phyloP scores from a whole-genome alignment of 352 stramenopile species.

The Phytopythium sindhum region DNA sequence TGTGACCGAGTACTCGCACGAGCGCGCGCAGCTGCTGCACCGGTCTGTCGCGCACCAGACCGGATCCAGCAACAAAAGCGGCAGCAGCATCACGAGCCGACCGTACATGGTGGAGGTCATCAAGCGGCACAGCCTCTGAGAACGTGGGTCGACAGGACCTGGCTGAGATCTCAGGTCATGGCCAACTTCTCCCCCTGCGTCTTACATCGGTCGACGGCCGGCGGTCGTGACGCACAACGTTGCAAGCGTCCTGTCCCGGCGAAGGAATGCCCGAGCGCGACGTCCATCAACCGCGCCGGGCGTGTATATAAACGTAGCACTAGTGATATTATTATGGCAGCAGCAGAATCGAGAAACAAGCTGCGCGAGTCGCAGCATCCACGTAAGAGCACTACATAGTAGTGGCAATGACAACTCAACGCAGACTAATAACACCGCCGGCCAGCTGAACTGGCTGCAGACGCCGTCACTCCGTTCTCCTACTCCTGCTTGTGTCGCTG shows the following conservation, averaged over 20 bases:
- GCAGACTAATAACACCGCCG: no score
- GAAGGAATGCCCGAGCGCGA: not conserved
- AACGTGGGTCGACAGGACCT: no score
- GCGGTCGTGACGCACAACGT: no score
- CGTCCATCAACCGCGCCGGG: not conserved
- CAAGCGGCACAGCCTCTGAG: constrained; percentile 6
- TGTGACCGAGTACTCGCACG: constrained; percentile 46
- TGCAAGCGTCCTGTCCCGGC: no score
- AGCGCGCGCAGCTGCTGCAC: constrained; percentile 45
- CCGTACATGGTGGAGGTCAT: constrained; percentile 3
- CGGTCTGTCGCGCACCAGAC: not conserved
- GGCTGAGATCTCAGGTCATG: no score
- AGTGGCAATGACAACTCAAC: no score
- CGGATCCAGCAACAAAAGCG: not conserved
- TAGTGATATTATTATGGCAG: not conserved
- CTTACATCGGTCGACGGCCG: no score
- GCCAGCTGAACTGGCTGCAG: no score
- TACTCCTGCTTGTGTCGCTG: no score
- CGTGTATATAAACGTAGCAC: not conserved
- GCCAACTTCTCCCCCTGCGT: no score
- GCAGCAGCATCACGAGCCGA: not conserved
- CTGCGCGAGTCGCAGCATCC: not conserved
- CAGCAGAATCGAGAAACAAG: no score
- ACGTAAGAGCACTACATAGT: not conserved
- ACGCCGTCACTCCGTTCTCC: no score